phyloP scores from a whole-genome alignment of 1,284 basidiomycete species.

The Sporisorium reilianum region DNA sequence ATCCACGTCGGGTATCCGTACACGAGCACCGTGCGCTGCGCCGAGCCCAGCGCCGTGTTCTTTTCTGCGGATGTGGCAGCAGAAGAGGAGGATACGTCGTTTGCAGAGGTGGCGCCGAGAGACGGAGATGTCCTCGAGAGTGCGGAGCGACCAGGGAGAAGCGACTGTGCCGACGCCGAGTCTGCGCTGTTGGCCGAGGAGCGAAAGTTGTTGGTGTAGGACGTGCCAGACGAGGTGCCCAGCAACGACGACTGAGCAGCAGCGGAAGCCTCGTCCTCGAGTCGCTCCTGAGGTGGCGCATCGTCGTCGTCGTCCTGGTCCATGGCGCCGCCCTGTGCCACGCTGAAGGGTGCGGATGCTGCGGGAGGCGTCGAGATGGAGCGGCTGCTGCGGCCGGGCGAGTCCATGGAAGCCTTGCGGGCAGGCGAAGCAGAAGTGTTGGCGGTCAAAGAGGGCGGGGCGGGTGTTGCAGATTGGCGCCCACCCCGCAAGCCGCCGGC shows the following conservation, averaged over 20 bases:
- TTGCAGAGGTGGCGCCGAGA: constrained; percentile 5
- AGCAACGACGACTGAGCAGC: constrained; percentile 25
- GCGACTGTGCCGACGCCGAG: constrained; percentile 9
- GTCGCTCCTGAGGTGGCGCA: constrained; percentile 48
- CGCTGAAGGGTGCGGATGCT: constrained; percentile 26
- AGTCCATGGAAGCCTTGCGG: constrained; percentile 37
- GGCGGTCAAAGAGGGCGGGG: constrained; percentile 16
- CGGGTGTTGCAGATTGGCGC: constrained; percentile 41
- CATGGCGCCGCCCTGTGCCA: constrained; percentile 24
- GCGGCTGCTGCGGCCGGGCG: constrained; percentile 32
- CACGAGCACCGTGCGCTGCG: constrained; percentile 55
- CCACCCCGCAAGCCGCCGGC: constrained; percentile 57
- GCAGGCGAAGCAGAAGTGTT: constrained; percentile 27
- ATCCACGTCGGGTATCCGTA: constrained; percentile 56
- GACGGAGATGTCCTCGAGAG: constrained; percentile 29
- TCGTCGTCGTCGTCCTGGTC: constrained; percentile 53
- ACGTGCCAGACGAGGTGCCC: constrained; percentile 8
- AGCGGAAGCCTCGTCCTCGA: constrained; percentile 42
- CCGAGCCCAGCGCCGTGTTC: constrained; percentile 26
- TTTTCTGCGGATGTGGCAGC: constrained; percentile 17
- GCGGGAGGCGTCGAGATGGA: constrained; percentile 44
- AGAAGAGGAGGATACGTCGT: constrained; percentile 10
- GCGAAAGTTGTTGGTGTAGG: constrained; percentile 18
- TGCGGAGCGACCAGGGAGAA: constrained; percentile 17
- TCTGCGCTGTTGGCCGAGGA: constrained; percentile 7